A percentile compares a stretch with the other conserved stretches of the same genome.
phyloP scores from a whole-genome alignment of 345 rosid genomes.

The Carallia pectinifolia region DNA sequence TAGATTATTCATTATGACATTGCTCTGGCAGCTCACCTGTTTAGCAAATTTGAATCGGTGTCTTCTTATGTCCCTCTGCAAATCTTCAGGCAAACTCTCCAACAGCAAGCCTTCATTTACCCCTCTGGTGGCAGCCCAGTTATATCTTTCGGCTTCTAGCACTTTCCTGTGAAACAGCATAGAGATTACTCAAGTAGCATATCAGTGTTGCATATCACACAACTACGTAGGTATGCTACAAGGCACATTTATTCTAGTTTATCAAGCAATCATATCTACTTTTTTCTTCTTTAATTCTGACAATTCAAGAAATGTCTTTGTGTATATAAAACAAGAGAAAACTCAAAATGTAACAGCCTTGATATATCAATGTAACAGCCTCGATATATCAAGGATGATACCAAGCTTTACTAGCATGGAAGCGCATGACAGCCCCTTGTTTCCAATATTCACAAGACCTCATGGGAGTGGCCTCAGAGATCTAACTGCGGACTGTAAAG shows the following conservation, averaged over 20 bases:
- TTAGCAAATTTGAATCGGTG: conserved; percentile 80
- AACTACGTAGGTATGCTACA: background rate
- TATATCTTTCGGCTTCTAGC: conserved; percentile 71
- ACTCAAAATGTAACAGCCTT: no score
- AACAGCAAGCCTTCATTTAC: conserved; percentile 69
- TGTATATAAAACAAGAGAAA: no score
- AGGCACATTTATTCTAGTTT: conserved; percentile 1
- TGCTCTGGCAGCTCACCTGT: conserved; percentile 41
- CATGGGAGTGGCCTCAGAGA: no score
- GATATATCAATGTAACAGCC: no score
- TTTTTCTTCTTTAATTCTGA: background rate
- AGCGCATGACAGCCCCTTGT: no score
- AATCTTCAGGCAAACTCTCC: conserved; percentile 80
- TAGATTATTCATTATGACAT: background rate
- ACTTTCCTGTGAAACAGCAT: conserved; percentile 55
- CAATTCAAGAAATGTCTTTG: no score
- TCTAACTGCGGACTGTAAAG: no score
- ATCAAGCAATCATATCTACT: background rate
- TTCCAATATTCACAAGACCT: no score
- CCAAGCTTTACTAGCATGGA: no score
- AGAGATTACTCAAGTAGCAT: background rate
- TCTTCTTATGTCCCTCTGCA: conserved; percentile 83
- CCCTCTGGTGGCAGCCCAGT: conserved; percentile 93
- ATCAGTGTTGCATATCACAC: background rate
- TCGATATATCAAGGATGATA: no score